phyloP scores from a whole-genome alignment of 192 early-diverging fungal species.

The Backusella tuberculispora region DNA sequence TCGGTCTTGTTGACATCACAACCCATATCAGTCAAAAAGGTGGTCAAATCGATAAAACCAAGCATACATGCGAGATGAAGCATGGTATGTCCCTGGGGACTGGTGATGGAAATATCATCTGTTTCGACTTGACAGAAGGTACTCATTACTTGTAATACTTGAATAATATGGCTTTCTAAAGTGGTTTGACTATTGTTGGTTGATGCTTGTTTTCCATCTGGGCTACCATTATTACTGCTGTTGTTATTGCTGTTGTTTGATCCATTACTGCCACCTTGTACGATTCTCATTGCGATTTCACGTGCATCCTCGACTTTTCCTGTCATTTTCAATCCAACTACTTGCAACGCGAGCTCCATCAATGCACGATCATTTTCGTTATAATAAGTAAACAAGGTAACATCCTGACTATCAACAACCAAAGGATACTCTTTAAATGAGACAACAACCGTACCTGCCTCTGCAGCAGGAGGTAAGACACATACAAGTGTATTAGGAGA shows the following conservation, averaged over 20 bases:
- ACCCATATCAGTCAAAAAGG: slow-evolving; percentile 47
- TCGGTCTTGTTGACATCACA: slow-evolving; percentile 56
- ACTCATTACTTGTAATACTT: slow-evolving; percentile 44
- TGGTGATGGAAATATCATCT: slow-evolving; percentile 42
- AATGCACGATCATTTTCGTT: slow-evolving; percentile 79
- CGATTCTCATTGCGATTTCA: slow-evolving; percentile 64
- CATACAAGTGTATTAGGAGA: slow-evolving; percentile 74
- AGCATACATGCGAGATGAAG: slow-evolving; percentile 69
- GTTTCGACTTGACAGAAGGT: slow-evolving; percentile 42
- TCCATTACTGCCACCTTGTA: slow-evolving; percentile 35
- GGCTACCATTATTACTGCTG: slow-evolving; percentile 20
- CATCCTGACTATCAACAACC: slow-evolving; percentile 42
- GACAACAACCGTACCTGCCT: slow-evolving; percentile 66
- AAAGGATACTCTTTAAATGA: slow-evolving; percentile 45
- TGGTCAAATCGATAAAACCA: slow-evolving; percentile 56
- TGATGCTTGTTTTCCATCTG: not conserved
- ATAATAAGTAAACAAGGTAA: slow-evolving; percentile 52
- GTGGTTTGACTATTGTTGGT: slow-evolving; percentile 36
- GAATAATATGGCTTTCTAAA: slow-evolving; percentile 46
- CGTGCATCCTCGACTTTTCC: slow-evolving; percentile 70
- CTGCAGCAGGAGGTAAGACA: slow-evolving; percentile 68
- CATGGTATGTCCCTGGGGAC: slow-evolving; percentile 58
- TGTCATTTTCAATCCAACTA: slow-evolving; percentile 71
- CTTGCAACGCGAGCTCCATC: slow-evolving; percentile 80
- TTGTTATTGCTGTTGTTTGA: slow-evolving; percentile 21